Evolutionary conservation across 345 rosid species (phyloP), one percentile per base, ranked within the genome.

Genomic region (Trapa bicornis): DNA sequence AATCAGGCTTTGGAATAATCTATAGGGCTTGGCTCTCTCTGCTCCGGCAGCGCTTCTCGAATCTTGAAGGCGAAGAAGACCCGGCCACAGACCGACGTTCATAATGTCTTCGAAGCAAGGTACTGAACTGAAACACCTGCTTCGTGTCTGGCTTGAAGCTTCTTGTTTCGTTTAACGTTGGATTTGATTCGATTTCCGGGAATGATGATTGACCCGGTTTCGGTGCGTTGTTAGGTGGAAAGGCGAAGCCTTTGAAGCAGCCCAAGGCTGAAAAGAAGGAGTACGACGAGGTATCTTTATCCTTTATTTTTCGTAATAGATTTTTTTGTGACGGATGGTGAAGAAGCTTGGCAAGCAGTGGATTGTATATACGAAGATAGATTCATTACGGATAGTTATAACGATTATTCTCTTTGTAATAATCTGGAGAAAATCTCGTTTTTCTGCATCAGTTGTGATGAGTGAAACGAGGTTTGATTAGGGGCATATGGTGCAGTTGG

Each of bases 171-270:
- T 48, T 29, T 12, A n/a, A 45, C 11, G 7, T 45, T 45, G 48
- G 48, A 45, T 7, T 45, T 22, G 33, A n/a, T 17, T 54, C 33
- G 4, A 7, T 54, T 4, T 54, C 35, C 1, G 60, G 60, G 0
- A 54, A 17, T 1, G 60, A n/a, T n/a, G 9, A 29, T 41, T 56
- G 57, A 0, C 3, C 61, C 33, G 65, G 12, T 42, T 29, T 33
- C 33, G 48, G 7, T 38, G 61, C 54, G 45, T 48, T 56, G 1
- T 4, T 29, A 73, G 76, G 76, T 32, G 96, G 96, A 74, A 89
- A 89, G 72, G 85, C 87, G 42, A 89, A 89, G 77, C 96, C 96
- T 71, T 81, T 89, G 96, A 89, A 89, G 89, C 83, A 77, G 61
- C 86, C 96, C 38, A 89, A 86, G 75, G 56, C 73, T 45, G 85